phyloP scores from a whole-genome alignment of 352 stramenopile species.

The Pythium chondricola region DNA sequence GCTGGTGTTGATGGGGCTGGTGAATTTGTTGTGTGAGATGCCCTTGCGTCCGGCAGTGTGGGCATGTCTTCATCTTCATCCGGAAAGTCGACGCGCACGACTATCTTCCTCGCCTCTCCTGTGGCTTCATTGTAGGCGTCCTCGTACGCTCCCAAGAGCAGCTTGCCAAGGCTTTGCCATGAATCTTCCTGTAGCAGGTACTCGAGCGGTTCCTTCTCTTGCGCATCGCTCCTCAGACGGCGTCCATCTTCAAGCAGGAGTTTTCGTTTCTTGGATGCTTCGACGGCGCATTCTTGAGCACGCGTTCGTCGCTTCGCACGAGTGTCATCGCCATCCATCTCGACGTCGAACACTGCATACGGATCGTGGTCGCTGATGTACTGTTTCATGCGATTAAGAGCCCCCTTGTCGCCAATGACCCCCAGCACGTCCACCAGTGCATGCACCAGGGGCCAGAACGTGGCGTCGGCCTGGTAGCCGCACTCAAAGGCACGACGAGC shows the following conservation, averaged over 20 bases:
- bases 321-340: too few species aligned
- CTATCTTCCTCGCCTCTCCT: neutral
- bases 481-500: conserved; percentile 50
- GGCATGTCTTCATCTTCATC: neutral
- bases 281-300: neutral
- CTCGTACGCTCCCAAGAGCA: conserved; percentile 60
- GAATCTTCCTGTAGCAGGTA: conserved; percentile 41
- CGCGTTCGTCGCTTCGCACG: conserved; percentile 4
- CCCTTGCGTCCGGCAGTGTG: neutral
- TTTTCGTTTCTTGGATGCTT: conserved; percentile 29
- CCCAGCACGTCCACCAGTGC: conserved; percentile 52
- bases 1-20: neutral
- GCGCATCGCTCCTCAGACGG: too few species aligned
- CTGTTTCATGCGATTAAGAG: conserved; percentile 35
- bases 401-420: conserved; percentile 41
- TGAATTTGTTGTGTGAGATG: neutral
- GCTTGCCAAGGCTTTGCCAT: conserved; percentile 46
- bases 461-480: conserved; percentile 43
- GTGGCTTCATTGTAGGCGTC: conserved; percentile 32
- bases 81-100: conserved; percentile 8
- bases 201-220: conserved; percentile 19
- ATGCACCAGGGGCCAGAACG: conserved; percentile 60
- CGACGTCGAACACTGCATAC: conserved; percentile 1
- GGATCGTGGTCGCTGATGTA: conserved; percentile 44
- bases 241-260: too few species aligned